Evolutionary conservation across 192 early-diverging fungal genomes (phyloP).

Genomic region (Kickxella alabastrina): DNA sequence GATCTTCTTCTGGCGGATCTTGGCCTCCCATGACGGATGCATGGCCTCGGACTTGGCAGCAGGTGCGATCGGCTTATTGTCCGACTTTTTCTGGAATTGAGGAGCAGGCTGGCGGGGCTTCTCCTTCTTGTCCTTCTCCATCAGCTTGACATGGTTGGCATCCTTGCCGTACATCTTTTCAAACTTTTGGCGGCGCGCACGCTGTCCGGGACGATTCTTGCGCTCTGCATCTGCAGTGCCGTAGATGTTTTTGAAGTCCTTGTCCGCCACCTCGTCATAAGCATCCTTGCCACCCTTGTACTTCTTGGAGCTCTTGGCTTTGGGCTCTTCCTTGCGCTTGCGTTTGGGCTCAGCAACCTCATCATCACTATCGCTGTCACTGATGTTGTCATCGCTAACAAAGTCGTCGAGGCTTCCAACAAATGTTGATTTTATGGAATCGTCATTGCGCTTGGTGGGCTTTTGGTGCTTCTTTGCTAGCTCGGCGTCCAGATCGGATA

Average conservation of each 20-base stretch:
- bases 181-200: constrained; percentile 47
- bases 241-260: constrained; percentile 54
- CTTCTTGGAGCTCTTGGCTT: constrained; percentile 17
- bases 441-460: too few relatives aligned
- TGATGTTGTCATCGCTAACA: constrained; percentile 20
- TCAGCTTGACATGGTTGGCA: constrained; percentile 56
- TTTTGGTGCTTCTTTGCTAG: background rate
- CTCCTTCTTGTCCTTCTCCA: constrained; percentile 52
- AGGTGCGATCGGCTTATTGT: constrained; percentile 2
- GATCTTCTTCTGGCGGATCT: constrained; percentile 41
- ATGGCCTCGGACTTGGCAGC: constrained; percentile 1
- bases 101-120: too few relatives aligned
- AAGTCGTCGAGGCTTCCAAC: constrained; percentile 23
- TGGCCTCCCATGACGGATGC: constrained; percentile 50
- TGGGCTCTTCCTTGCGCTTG: constrained; percentile 12
- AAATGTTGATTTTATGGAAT: constrained; percentile 27
- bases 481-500: constrained; percentile 14
- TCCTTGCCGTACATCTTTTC: constrained; percentile 55
- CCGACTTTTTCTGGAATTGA: too few relatives aligned
- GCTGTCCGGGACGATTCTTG: constrained; percentile 59
- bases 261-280: constrained; percentile 37
- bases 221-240: constrained; percentile 16
- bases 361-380: constrained; percentile 5
- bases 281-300: constrained; percentile 16
- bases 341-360: constrained; percentile 2